phyloP scores from a whole-genome alignment of 306 rosid species.

The Ochetophila trinervis region DNA sequence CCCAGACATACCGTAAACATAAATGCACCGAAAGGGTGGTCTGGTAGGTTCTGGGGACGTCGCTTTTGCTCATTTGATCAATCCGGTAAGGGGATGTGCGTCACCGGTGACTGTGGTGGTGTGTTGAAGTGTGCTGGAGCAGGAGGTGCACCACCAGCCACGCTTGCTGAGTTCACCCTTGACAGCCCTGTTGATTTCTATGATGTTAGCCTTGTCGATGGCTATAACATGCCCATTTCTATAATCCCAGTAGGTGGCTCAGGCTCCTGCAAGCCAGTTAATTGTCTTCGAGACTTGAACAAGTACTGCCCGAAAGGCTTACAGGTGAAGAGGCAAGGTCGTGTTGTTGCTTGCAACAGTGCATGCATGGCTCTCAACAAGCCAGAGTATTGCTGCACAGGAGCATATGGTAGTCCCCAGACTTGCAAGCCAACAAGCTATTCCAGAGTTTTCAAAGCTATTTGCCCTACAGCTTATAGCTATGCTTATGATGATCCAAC shows the following conservation, averaged over 20 bases:
- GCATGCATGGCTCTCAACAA: constrained; percentile 50
- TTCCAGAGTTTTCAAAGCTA: constrained; percentile 50
- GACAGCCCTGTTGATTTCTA: constrained; percentile 53
- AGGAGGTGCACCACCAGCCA: constrained; percentile 49
- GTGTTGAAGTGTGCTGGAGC: constrained; percentile 41
- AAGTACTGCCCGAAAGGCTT: constrained; percentile 39
- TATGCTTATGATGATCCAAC: constrained; percentile 67
- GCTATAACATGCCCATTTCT: constrained; percentile 54
- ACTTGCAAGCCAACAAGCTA: constrained; percentile 42
- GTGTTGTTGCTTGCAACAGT: constrained; percentile 49
- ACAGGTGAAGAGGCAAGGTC: constrained; percentile 31
- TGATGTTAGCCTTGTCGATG: constrained; percentile 69
- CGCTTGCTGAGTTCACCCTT: constrained; percentile 61
- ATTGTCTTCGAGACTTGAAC: constrained; percentile 35
- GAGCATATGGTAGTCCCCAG: constrained; percentile 35
- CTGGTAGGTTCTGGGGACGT: constrained; percentile 56
- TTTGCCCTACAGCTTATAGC: constrained; percentile 59
- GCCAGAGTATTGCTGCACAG: constrained; percentile 55
- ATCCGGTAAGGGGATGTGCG: constrained; percentile 39
- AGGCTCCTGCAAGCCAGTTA: constrained; percentile 23
- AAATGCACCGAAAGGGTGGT: constrained; percentile 54
- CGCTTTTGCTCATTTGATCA: constrained; percentile 39
- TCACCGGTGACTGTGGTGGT: constrained; percentile 61
- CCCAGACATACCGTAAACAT: constrained; percentile 26
- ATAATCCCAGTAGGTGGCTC: constrained; percentile 35